These are phyloP conservation scores for Paracamarosporium sp. DNA, from an alignment of 2,329 filamentous ascomycete species.

Conservation along the genomic window DNA sequence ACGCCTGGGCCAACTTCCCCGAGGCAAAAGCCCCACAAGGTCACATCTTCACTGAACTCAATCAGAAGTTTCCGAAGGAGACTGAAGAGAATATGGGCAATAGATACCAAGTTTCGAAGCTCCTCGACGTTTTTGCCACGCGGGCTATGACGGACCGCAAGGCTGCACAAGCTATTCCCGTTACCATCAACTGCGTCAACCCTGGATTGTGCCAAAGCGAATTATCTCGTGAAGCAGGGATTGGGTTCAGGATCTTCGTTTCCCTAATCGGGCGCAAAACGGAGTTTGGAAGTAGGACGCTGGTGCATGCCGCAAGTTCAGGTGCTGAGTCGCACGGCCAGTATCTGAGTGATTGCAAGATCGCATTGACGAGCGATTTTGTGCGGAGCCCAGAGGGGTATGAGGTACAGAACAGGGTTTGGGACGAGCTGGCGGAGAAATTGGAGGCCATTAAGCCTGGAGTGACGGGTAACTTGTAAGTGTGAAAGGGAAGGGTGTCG, in stretches of 20 bases:
- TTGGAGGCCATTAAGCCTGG: slow-evolving; percentile 47
- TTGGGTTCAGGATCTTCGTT: slow-evolving; percentile 17
- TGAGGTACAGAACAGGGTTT: slow-evolving; percentile 45
- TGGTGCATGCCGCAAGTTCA: slow-evolving; percentile 47
- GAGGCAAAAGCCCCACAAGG: slow-evolving; percentile 32
- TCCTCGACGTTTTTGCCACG: slow-evolving; percentile 36
- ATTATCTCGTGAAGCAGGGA: slow-evolving; percentile 26
- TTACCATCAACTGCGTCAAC: slow-evolving; percentile 42
- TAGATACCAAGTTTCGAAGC: slow-evolving; percentile 38
- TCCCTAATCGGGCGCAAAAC: slow-evolving; percentile 43
- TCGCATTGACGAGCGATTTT: slow-evolving; percentile 35
- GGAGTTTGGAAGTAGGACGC: slow-evolving; percentile 49
- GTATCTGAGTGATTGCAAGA: slow-evolving; percentile 46
- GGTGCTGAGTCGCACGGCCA: slow-evolving; percentile 49
- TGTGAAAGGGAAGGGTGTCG: too few species aligned
- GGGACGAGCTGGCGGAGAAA: slow-evolving; percentile 48
- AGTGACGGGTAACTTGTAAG: slow-evolving; percentile 30
- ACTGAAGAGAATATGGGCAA: slow-evolving; percentile 20
- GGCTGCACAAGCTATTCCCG: slow-evolving; percentile 23
- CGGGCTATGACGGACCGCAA: slow-evolving; percentile 29
- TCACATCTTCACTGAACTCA: slow-evolving; percentile 36
- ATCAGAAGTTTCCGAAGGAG: slow-evolving; percentile 15
- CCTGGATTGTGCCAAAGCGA: slow-evolving; percentile 42
- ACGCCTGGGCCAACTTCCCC: slow-evolving; percentile 31
- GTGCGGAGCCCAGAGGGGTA: slow-evolving; percentile 47